A percentile compares a stretch with the other conserved stretches of the same genome.
phyloP scores from a whole-genome alignment of 2,329 filamentous ascomycete genomes.

The Ophiostoma ips region DNA sequence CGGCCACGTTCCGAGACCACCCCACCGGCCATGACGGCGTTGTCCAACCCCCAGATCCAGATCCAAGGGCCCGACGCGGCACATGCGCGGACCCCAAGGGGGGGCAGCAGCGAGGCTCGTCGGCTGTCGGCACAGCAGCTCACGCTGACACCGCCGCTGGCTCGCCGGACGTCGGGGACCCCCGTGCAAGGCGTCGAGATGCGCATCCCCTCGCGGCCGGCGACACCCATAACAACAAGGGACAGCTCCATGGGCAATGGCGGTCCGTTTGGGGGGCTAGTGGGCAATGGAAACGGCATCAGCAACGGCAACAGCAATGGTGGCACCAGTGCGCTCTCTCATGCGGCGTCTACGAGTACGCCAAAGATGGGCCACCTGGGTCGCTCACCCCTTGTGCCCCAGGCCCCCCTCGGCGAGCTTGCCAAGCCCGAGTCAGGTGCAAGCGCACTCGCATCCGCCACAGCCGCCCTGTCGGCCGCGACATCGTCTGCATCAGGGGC shows the following conservation, averaged over 20 bases:
- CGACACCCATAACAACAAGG: constrained; percentile 35
- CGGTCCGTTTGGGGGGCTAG: neutral
- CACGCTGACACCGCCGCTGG: constrained; percentile 25
- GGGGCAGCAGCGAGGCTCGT: neutral
- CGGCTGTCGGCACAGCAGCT: neutral
- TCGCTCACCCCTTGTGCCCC: constrained; percentile 25
- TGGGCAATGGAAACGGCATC: constrained; percentile 11
- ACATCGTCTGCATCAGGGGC: neutral
- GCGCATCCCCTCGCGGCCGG: constrained; percentile 49
- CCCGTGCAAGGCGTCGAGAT: constrained; percentile 44
- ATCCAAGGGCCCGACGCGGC: neutral
- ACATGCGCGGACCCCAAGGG: no score
- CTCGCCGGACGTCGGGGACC: constrained; percentile 35
- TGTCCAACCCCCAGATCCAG: neutral
- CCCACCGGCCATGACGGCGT: neutral
- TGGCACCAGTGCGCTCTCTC: constrained; percentile 14
- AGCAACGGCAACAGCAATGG: neutral
- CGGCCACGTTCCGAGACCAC: constrained; percentile 15
- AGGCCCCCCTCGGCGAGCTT: constrained; percentile 1
- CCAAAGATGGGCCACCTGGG: constrained; percentile 24
- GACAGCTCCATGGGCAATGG: constrained; percentile 13
- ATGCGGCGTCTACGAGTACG: constrained; percentile 26
- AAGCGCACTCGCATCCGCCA: neutral
- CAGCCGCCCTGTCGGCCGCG: neutral
- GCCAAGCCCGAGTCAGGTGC: neutral